Base-by-base conservation (phyloP, 495 filamentous ascomycete species). In the Bacidia gigantensis region DNA sequence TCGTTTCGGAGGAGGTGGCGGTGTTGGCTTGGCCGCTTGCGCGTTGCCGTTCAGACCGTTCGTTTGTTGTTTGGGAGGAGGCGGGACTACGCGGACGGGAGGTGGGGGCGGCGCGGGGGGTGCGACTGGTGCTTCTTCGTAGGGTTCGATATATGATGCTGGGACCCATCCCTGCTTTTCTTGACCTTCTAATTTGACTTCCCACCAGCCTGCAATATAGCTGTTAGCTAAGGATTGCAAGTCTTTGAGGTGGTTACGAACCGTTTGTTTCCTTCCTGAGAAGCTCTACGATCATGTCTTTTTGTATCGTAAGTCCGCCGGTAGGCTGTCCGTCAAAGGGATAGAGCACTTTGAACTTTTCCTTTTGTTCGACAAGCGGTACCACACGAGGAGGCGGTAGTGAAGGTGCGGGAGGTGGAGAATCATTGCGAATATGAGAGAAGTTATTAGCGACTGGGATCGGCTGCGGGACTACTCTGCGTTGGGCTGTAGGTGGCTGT, bases 211-310 rank as follows among this genome's bases (percentile, higher is more conserved):
- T 95, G 41, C 25, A 5, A 14, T 7, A 60, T 55, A 26, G 29
- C 12, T 20, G 53, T 70, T 60, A 70, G 60, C 55, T 55, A 20
- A 44, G 10, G 29, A 35, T 35, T 35, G 29, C 14, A 18, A 44
- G 20, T 17, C 14, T 43, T n/a, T n/a, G n/a, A 39, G 29, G 46
- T 22, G 18, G 11, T 14, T 53, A 69, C 83, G 64, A 77, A 95
- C 92, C 92, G 60, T 96, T 95, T 58, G 67, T 72, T 68, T 95
- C 90, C 65, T 95, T 95, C 53, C 85, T 82, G 11, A 93, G 72
- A 55, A 97, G 79, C 62, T 89, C 78, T 38, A 99, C 75, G 24
- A 94, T 67, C 55, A 96, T 84, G 49, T 82, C 88, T 39, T 80
- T 77, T 51, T 65, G 74, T 23, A 99, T 72, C 14, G 80, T 79